A percentile compares a stretch with the other conserved stretches of the same genome.
These are phyloP conservation scores for Saccharomycopsis hybrid DNA, from an alignment of 1,139 yeast genomes.

Conservation along the genomic window DNA sequence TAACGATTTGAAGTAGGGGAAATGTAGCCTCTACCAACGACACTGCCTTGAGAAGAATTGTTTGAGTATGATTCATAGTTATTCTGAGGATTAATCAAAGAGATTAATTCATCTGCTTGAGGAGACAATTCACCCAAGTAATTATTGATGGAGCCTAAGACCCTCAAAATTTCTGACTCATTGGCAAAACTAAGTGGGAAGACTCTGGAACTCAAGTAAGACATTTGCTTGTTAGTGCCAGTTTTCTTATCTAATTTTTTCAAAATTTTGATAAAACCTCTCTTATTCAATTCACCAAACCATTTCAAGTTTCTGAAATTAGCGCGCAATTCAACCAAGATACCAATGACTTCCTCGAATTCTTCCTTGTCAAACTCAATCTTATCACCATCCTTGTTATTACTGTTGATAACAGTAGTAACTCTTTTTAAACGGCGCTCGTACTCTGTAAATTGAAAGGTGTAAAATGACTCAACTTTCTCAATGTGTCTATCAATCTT, in stretches of 20 bases:
- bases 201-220: slow-evolving; percentile 64
- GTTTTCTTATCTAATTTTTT: slow-evolving; percentile 87
- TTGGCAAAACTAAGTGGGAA: slow-evolving; percentile 73
- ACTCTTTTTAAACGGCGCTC: slow-evolving; percentile 57
- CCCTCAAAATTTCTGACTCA: slow-evolving; percentile 48
- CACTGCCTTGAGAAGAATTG: neutral
- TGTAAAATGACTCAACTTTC: slow-evolving; percentile 73
- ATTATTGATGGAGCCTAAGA: slow-evolving; percentile 49
- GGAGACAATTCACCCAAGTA: slow-evolving; percentile 47
- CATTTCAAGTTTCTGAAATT: slow-evolving; percentile 78
- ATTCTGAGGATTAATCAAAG: slow-evolving; percentile 4
- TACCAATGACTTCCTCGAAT: slow-evolving; percentile 68
- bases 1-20: slow-evolving; percentile 28
- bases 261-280: slow-evolving; percentile 83
- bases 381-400: slow-evolving; percentile 6
- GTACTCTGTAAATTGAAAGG: slow-evolving; percentile 66
- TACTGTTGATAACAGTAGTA: slow-evolving; percentile 27
- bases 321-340: slow-evolving; percentile 71
- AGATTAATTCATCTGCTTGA: slow-evolving; percentile 22
- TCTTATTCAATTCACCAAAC: slow-evolving; percentile 89
- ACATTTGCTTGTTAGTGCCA: slow-evolving; percentile 60
- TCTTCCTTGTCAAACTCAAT: slow-evolving; percentile 50
- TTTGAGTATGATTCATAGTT: neutral
- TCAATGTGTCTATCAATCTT: slow-evolving; percentile 78
- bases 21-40: slow-evolving; percentile 17